These are phyloP conservation scores for Phytophthora cactorum DNA, from an alignment of 352 stramenopile genomes.

Conservation along the genomic window DNA sequence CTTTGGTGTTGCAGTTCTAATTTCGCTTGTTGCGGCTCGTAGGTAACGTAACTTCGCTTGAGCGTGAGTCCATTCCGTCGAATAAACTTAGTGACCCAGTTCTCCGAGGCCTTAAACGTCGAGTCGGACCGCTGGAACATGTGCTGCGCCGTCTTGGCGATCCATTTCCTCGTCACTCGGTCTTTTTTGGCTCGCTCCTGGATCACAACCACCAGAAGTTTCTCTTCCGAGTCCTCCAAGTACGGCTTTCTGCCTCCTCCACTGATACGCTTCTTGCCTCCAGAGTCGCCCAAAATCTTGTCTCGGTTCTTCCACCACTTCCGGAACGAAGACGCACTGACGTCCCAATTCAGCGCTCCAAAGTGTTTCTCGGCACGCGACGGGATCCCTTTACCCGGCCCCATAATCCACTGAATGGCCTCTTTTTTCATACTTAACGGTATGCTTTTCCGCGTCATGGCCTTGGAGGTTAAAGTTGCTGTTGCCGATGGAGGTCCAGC, in stretches of 20 bases:
- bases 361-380: constrained; percentile 81
- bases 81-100: constrained; percentile 89
- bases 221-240: constrained; percentile 72
- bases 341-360: constrained; percentile 70
- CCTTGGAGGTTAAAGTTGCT: constrained; percentile 10
- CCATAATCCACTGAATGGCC: constrained; percentile 83
- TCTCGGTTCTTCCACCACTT: constrained; percentile 90
- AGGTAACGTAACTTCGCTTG: constrained; percentile 81
- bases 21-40: constrained; percentile 46
- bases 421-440: constrained; percentile 86
- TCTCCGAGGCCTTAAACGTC: constrained; percentile 81
- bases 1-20: constrained; percentile 23
- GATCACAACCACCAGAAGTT: constrained; percentile 76
- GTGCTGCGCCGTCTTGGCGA: constrained; percentile 83
- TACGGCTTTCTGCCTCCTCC: constrained; percentile 77
- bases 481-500: neutral
- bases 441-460: constrained; percentile 77
- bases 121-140: constrained; percentile 82
- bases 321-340: constrained; percentile 77
- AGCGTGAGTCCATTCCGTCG: constrained; percentile 77
- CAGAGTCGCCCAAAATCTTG: constrained; percentile 75
- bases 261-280: constrained; percentile 74
- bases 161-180: constrained; percentile 83
- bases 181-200: constrained; percentile 82
- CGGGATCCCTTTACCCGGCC: constrained; percentile 69